Evolutionary conservation across 108 stramenopile species (phyloP).

Genomic region (Pinguiococcus pyrenoidosus): DNA sequence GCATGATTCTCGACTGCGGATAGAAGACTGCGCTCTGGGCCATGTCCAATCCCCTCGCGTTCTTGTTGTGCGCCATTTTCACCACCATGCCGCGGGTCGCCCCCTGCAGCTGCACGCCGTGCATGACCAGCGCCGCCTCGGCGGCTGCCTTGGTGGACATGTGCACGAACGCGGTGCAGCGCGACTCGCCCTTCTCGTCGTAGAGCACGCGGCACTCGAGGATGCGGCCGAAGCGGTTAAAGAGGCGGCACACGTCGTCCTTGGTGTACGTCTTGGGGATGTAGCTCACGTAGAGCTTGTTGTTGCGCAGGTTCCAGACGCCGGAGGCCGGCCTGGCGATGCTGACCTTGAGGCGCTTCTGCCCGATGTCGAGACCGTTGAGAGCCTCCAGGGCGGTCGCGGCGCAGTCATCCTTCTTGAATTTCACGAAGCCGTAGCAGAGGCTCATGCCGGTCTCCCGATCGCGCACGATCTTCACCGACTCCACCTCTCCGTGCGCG

Average conservation of each 20-base stretch:
- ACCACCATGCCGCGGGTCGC: not conserved
- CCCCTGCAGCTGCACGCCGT: conserved; percentile 1
- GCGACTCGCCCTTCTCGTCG: conserved; percentile 21
- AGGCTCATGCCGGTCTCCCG: conserved; percentile 31
- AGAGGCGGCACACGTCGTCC: conserved; percentile 23
- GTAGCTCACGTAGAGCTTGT: conserved; percentile 32
- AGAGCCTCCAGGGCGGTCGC: conserved; percentile 19
- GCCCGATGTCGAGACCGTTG: conserved; percentile 24
- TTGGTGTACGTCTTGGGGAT: conserved; percentile 21
- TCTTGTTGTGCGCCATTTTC: no score
- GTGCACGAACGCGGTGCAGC: conserved; percentile 32
- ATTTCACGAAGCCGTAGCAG: conserved; percentile 35
- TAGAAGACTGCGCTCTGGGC: no score
- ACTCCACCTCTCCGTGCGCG: conserved; percentile 24
- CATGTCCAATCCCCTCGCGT: no score
- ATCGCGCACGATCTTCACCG: conserved; percentile 33
- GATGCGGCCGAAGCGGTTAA: conserved; percentile 28
- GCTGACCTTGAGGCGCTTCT: conserved; percentile 33
- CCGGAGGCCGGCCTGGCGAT: conserved; percentile 24
- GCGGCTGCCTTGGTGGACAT: conserved; percentile 25
- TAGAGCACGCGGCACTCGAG: conserved; percentile 30
- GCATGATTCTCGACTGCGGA: no score
- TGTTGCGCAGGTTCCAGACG: conserved; percentile 28
- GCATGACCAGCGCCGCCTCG: conserved; percentile 4
- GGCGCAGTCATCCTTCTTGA: conserved; percentile 22